Base-by-base conservation (phyloP, 371 early-diverging fungal species). In the Encephalitozoon hellem region DNA sequence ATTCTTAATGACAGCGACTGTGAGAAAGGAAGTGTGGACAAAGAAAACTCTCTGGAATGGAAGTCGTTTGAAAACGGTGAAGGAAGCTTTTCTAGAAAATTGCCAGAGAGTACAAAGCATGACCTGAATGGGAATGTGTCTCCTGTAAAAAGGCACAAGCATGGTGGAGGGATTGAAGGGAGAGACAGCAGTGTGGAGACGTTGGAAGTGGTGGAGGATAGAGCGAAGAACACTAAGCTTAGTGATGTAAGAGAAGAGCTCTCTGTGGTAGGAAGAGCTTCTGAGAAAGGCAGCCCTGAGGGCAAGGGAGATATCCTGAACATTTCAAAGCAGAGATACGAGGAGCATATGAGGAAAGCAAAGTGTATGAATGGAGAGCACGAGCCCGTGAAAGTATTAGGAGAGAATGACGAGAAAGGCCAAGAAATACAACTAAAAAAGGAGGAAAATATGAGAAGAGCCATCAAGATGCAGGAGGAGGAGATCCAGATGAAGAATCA, bases 311-410 rank as follows among this genome's bases (percentile, higher is more conserved):
- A n/a, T 6, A 15, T 9, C 3, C 38, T 4, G 34, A 59, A 59
- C 28, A 34, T 59, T 34, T 59, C 59, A 38, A 59, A 34, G 59
- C 59, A 59, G 38, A 25, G 59, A 59, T 59, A 59, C 34, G 59
- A 59, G 28, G 59, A 59, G 59, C 38, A 59, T 15, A 38, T 59
- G 21, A 59, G 38, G 5, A 59, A 34, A n/a, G 6, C 21, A 47
- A 8, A 21, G 11, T 15, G 5, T 15, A 21, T 15, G 15, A 34
- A 15, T 15, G 12, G 1, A 0, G 34, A 59, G 15, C 0, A 59
- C 38, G 34, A 54, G 32, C 30, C 30, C 0, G 21, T 32, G 15
- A 11, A 21, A 34, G 38, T 34, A 18, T 3, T 0, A 5, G 21
- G 3, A 18, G n/a, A n/a, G 11, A 15, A 34, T 59, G 0, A 4